These are phyloP conservation scores for Pythium rishiriense DNA, from an alignment of 352 stramenopile genomes.

Conservation along the genomic window DNA sequence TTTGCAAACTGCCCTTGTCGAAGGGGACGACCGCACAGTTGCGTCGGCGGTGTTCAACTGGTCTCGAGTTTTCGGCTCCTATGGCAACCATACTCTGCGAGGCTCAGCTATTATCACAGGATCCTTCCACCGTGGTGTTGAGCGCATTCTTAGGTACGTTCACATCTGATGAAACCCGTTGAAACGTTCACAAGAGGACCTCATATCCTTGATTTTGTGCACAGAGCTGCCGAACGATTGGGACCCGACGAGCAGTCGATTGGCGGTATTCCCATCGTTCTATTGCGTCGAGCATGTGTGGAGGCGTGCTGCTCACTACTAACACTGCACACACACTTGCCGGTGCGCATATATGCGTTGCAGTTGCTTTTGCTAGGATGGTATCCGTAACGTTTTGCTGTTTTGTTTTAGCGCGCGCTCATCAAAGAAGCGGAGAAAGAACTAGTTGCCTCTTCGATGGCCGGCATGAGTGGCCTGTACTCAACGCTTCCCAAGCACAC, in stretches of 20 bases:
- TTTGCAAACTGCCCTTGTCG: constrained; percentile 72
- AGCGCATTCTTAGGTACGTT: constrained; percentile 71
- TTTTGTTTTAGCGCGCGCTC: constrained; percentile 40
- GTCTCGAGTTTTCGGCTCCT: constrained; percentile 79
- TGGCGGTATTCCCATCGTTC: constrained; percentile 70
- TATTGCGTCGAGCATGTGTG: constrained; percentile 72
- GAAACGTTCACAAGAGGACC: not conserved
- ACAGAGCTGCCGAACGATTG: constrained; percentile 20
- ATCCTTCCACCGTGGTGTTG: constrained; percentile 77
- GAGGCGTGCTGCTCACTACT: constrained; percentile 82
- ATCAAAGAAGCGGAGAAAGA: constrained; percentile 81
- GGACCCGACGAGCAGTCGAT: constrained; percentile 59
- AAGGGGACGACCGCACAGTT: constrained; percentile 80
- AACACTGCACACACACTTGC: constrained; percentile 79
- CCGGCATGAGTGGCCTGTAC: constrained; percentile 65
- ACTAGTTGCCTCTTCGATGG: constrained; percentile 66
- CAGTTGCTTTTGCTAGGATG: not conserved
- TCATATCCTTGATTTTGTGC: constrained; percentile 27
- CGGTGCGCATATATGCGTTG: constrained; percentile 31
- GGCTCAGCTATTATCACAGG: constrained; percentile 75
- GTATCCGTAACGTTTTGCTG: not conserved
- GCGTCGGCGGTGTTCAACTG: constrained; percentile 84
- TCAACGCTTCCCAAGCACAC: constrained; percentile 84
- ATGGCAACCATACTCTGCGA: constrained; percentile 81
- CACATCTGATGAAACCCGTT: constrained; percentile 18